Conservation (phyloP, 768 basidiomycete genomes). For the Leccinum variicolor region DNA sequence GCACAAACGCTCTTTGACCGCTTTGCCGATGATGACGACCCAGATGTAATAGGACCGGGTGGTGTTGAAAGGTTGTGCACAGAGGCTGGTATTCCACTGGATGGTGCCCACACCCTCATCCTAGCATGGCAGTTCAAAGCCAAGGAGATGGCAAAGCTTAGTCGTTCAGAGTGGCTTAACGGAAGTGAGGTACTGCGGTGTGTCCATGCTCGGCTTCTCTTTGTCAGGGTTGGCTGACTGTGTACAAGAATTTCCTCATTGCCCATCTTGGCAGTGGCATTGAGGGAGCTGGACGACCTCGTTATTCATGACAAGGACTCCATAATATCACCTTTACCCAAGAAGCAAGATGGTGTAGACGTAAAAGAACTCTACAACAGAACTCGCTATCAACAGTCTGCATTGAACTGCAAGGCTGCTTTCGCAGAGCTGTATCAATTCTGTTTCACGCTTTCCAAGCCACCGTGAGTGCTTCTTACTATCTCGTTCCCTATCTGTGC, state of each 20-base stretch:
- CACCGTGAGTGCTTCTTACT: conserved; percentile 49
- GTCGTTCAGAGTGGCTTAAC: conserved; percentile 65
- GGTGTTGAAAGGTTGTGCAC: conserved; percentile 70
- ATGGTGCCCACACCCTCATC: conserved; percentile 68
- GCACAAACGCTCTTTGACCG: conserved; percentile 55
- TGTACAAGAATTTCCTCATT: conserved; percentile 49
- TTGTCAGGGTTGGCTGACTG: conserved; percentile 1
- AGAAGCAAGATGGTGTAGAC: conserved; percentile 28
- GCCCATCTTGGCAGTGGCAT: conserved; percentile 43
- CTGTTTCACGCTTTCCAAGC: conserved; percentile 69
- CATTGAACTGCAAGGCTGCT: conserved; percentile 44
- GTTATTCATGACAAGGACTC: conserved; percentile 48
- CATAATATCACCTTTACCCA: conserved; percentile 25
- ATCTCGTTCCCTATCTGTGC: not conserved
- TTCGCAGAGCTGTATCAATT: conserved; percentile 69
- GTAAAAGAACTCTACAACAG: conserved; percentile 53
- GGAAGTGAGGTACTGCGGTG: conserved; percentile 49
- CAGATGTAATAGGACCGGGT: conserved; percentile 59
- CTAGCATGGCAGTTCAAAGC: conserved; percentile 73
- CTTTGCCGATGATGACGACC: conserved; percentile 55
- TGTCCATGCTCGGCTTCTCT: conserved; percentile 12
- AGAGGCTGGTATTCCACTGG: conserved; percentile 69
- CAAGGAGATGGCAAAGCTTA: conserved; percentile 70
- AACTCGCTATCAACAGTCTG: conserved; percentile 47
- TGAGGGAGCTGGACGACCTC: conserved; percentile 63